Percentiles rank a stretch among this genome's conserved stretches.
phyloP scores from a whole-genome alignment of 1,284 basidiomycete genomes.

The Uromyces viciae-fabae region DNA sequence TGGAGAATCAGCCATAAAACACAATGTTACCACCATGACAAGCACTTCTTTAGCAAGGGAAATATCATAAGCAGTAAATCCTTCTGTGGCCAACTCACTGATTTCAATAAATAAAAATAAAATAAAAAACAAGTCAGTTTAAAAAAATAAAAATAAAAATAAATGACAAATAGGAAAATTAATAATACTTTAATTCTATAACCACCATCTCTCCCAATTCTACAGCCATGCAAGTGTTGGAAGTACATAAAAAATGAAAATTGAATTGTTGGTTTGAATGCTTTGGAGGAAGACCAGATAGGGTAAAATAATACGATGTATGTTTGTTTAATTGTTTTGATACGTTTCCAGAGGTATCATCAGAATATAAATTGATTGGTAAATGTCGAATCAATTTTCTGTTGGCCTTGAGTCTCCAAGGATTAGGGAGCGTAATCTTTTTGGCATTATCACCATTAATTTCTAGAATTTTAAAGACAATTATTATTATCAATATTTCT shows the following conservation, averaged over 20 bases:
- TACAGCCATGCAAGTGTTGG: neutral
- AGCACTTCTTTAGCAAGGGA: neutral
- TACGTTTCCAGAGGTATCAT: constrained; percentile 17
- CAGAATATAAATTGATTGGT: neutral
- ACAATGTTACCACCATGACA: neutral
- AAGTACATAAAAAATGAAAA: constrained; percentile 4
- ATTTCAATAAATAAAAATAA: too few relatives aligned
- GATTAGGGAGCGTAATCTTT: constrained; percentile 12
- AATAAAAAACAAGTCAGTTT: neutral
- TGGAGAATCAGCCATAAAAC: neutral
- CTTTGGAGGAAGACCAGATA: neutral
- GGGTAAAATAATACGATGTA: neutral
- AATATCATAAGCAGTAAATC: neutral
- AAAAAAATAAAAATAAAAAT: too few relatives aligned
- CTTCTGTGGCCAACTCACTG: neutral
- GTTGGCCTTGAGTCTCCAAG: constrained; percentile 31
- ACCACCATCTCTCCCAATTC: constrained; percentile 51
- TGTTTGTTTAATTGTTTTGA: constrained; percentile 20
- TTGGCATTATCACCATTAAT: neutral
- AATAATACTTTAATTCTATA: constrained; percentile 51
- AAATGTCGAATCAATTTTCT: constrained; percentile 28
- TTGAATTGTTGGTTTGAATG: constrained; percentile 22
- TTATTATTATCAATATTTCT: too few relatives aligned
- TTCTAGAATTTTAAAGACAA: neutral
- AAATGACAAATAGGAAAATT: neutral